Base-by-base conservation (phyloP, 352 stramenopile species). In the Globisporangium camurandrum region DNA sequence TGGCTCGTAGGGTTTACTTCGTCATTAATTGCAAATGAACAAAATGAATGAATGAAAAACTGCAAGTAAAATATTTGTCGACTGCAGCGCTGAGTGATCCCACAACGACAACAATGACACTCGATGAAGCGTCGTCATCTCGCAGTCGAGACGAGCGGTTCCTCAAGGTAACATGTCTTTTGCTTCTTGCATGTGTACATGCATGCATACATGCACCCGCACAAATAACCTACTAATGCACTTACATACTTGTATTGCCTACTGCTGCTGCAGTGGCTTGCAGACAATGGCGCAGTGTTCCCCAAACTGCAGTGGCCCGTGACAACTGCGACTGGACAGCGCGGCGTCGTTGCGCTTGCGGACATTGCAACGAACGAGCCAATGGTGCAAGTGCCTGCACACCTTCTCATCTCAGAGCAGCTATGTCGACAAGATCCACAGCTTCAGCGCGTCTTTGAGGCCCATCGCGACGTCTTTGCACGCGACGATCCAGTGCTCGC, bases 401-500 rank as follows among this genome's bases (percentile, higher is more conserved):
- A 30, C 12, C 64, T 93, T 45, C 71, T 96, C 52, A 88, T 96
- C 49, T 87, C 74, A 2, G 80, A 91, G 57, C 63, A 66, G 37
- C 57, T 62, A 20, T 89, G 75, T 60, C 78, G 71, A 62, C 40
- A 37, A 1, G 77, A 91, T 47, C 53, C 64, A 17, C 61, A 69
- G 42, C 59, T 92, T 22, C 40, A 70, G 0, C 55, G 39, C 17
- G 57, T 90, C 11, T 74, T 76, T 46, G 54, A 61, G 12, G 66
- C 66, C 20, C 81, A 90, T 53, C 54, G 64, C 44, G 72, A 84
- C 52, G 64, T 92, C 0, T 92, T 91, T 36, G 48, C 80, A 19
- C 69, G 75, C 23, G 83, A 91, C 51, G 88, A 97, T 58, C 74
- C 83, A 10, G 63, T 95, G 17, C 53, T 97, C 23, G 67, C 73